Evolutionary conservation across 2,329 filamentous ascomycete species (phyloP), one percentile per base, ranked within the genome.

Genomic region (Fusarium nodosum): DNA sequence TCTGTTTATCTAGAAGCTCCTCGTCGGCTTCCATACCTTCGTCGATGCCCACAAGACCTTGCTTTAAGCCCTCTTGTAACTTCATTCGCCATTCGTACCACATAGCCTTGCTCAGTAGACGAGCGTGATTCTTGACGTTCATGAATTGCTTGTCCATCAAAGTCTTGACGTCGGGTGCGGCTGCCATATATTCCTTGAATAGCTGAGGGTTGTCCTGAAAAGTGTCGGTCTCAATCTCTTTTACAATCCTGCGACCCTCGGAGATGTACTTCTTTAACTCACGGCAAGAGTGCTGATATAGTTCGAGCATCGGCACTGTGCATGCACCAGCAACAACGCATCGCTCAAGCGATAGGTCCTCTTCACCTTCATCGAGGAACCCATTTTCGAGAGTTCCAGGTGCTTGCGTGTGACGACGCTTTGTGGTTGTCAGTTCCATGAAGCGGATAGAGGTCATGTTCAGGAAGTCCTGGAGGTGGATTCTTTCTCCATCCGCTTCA

Each of bases 41-140:
- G 2, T 88, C 84, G 60, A 94, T 96, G 64, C 87, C 89, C 56
- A 92, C 79, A 5, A 98, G 86, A 5, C 93, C 94, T 72, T 93
- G 90, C 76, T 92, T 94, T 38, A 99, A 85, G 20, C 93, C 92
- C 68, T 90, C 81, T 58, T 94, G 90, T 26, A 98, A 86, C 74
- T 96, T 95, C 85, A 93, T 95, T 41, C 96, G 91, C 96, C 96
- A 99, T 75, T 95, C 92, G 78, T 99, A 99, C 96, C 96, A 99
- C 84, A 96, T 94, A 60, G 93, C 93, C 77, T 97, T 97, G 82
- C 95, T 97, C 53, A 94, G 84, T 16, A 97, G 85, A 28, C 96
- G 88, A 18, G 95, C 93, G 78, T 97, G 92, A 0, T 93, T 94
- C 83, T 97, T 98, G 79, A 97, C 92, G 75, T 98, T 97, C 79